Evolutionary conservation across 2,329 filamentous ascomycete species (phyloP).

Genomic region (Xylariaceae sp.): DNA sequence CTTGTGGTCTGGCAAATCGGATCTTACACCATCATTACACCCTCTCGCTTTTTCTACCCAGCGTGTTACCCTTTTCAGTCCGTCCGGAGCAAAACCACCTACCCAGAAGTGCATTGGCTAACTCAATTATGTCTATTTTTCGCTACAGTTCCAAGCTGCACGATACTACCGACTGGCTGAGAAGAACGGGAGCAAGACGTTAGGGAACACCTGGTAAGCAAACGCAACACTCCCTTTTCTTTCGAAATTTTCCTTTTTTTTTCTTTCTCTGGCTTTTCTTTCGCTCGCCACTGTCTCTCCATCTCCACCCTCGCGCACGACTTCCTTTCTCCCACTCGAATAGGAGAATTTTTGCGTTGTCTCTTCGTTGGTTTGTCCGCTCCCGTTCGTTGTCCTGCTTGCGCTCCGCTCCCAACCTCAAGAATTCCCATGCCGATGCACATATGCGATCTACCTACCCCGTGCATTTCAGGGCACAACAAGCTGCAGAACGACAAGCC

Average conservation of each 20-base stretch:
- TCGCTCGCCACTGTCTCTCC: constrained; percentile 4
- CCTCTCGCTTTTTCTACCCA: constrained; percentile 9
- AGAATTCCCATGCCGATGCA: constrained; percentile 1
- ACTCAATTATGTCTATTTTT: constrained; percentile 45
- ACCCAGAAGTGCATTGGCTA: constrained; percentile 47
- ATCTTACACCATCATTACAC: constrained; percentile 14
- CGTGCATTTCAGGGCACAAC: constrained; percentile 23
- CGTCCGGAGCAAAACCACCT: constrained; percentile 8
- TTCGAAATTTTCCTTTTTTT: neutral
- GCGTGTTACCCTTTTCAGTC: neutral
- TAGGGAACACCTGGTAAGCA: constrained; percentile 92
- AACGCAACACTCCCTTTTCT: constrained; percentile 19
- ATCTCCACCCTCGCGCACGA: constrained; percentile 6
- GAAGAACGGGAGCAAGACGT: constrained; percentile 77
- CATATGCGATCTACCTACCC: constrained; percentile 22
- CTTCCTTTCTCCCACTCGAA: neutral
- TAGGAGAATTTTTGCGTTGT: neutral
- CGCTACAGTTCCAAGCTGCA: constrained; percentile 68
- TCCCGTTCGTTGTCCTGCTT: neutral
- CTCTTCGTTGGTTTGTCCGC: constrained; percentile 7
- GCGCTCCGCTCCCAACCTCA: constrained; percentile 5
- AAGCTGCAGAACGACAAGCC: constrained; percentile 23
- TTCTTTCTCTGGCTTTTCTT: neutral
- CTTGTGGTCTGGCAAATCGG: constrained; percentile 29
- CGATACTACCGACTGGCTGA: constrained; percentile 92